Evolutionary conservation across 192 early-diverging fungal genomes (phyloP), one percentile per base, ranked within the genome.

Genomic region (Borealophlyctis nickersoniae): DNA sequence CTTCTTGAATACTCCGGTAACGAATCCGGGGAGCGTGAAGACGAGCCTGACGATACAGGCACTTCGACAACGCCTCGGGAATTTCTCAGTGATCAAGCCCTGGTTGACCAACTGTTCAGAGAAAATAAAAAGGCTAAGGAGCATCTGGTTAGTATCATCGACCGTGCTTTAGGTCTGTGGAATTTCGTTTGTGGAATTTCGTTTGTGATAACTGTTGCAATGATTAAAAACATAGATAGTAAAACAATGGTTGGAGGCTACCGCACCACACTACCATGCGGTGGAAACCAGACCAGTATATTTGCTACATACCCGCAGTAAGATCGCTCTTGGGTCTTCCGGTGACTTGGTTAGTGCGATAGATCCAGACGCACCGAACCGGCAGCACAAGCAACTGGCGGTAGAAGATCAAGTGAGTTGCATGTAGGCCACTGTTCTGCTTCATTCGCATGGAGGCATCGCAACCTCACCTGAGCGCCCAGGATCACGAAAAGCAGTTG

Each of bases 401-500:
- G 34, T 54, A 33, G 71, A 76, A 26, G 80, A 81, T 67, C 19
- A 55, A 26, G 69, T 77, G 23, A 56, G 63, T n/a, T 13, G 7
- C 29, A 23, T 28, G 39, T n/a, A 36, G 19, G 32, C 14, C 2
- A 48, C 26, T 31, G 19, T 67, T 1, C 51, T 28, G 27, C 36
- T 16, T 7, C n/a, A 19, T 56, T n/a, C 35, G 11, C 49, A 9
- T 22, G 11, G 19, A 39, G 5, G 62, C 3, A 4, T 3, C 51
- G 22, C 14, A 66, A 14, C 53, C 58, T n/a, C 22, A 24, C 9
- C 3, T 27, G 23, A 23, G 29, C 3, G 24, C 52, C 51, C 50
- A 78, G 74, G 49, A 70, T 0, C 80, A 78, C 50, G 86, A 91
- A 60, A 62, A 66, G 1, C 70, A 82, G 2, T 62, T 93, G 48